Evolutionary conservation across 2,329 filamentous ascomycete genomes (phyloP), one percentile per base, ranked within the genome.

Genomic region (Nannizzia gypsea): DNA sequence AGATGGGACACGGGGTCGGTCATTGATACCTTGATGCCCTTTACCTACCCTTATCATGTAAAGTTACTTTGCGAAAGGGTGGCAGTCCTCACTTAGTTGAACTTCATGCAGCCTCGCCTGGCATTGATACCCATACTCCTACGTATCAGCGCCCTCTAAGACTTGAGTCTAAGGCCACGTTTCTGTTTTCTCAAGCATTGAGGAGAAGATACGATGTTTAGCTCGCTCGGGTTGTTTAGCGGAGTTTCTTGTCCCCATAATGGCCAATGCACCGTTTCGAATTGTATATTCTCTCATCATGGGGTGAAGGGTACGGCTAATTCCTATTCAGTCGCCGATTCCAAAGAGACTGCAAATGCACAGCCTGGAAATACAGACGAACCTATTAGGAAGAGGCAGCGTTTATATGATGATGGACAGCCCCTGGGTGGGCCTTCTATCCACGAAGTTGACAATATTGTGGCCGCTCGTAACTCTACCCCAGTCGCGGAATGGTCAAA

Each of bases 251-350:
- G 83, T 68, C 83, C 83, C 6, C 73, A 77, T 63, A 76, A 75
- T 13, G 66, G 70, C 28, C 63, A 70, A 61, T 86, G 83, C 70
- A 66, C 70, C 31, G 71, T 85, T 11, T 72, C 79, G 13, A 77
- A 78, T 63, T 86, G 83, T 71, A 78, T 85, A 20, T 86, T 85
- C 70, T 75, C 72, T 11, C 83, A 86, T 69, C 44, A 48, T 60
- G 20, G 63, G 63, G 54, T 66, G 66, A 50, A 64, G 66, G 34
- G n/a, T 61, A 48, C 61, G 40, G 64, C 67, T 36, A 36, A 44
- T 24, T 44, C 55, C 22, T 42, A 58, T 6, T 20, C 62, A 38
- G 9, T 56, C 38, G 17, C 28, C 9, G 28, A 24, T 13, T 26
- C 31, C 38, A 38, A 42, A 6, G 22, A 40, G 26, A 24, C 9